Evolutionary conservation across 148 eudicot species (phyloP).

Genomic region (Amaranthus palmeri): DNA sequence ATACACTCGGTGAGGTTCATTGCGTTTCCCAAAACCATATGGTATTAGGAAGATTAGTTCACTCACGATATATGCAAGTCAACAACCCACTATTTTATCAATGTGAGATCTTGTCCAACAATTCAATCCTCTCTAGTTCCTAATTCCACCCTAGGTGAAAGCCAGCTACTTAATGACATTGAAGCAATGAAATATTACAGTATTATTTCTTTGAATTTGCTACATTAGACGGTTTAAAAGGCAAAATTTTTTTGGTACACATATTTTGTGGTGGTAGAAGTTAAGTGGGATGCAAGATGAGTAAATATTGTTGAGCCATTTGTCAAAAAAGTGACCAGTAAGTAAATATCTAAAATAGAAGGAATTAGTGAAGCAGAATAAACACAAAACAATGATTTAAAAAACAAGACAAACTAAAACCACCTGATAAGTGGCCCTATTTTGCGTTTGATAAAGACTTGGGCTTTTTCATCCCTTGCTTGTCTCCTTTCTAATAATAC

Average conservation of each 20-base stretch:
- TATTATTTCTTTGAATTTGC: too few relatives aligned
- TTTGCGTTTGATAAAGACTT: neutral
- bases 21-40: too few relatives aligned
- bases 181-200: too few relatives aligned
- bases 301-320: neutral
- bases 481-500: neutral
- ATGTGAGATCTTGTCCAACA: too few relatives aligned
- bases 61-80: too few relatives aligned
- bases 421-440: neutral
- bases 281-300: neutral
- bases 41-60: too few relatives aligned
- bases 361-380: neutral
- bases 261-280: neutral
- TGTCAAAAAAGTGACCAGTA: neutral
- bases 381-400: neutral
- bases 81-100: too few relatives aligned
- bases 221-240: neutral
- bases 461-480: neutral
- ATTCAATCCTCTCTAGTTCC: too few relatives aligned
- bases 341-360: neutral
- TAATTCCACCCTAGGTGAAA: too few relatives aligned
- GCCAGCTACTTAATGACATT: too few relatives aligned
- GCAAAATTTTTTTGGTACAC: neutral
- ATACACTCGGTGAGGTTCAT: too few relatives aligned
- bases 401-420: neutral